Evolutionary conservation across 2,329 filamentous ascomycete genomes (phyloP).

Genomic region (Diaporthe capsici): DNA sequence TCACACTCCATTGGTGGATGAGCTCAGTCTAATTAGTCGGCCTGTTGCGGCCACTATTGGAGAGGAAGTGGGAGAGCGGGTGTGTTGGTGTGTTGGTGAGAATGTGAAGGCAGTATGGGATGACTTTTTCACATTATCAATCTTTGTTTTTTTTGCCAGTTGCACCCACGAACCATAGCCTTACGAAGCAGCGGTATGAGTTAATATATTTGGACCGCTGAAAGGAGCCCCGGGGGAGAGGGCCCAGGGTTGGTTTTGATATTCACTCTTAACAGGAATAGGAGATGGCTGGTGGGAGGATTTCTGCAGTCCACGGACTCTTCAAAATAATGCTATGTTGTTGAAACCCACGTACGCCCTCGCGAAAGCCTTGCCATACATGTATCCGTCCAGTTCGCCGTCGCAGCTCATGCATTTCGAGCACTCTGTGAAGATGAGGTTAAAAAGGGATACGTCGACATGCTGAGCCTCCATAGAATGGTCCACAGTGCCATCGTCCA

Average conservation of each 20-base stretch:
- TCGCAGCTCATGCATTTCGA: neutral
- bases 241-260: neutral
- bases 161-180: neutral
- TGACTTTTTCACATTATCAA: neutral
- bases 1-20: neutral
- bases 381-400: neutral
- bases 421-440: neutral
- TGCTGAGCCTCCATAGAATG: too few species aligned
- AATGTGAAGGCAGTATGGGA: neutral
- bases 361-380: neutral
- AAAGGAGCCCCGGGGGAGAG: neutral
- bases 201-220: neutral
- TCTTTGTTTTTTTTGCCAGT: neutral
- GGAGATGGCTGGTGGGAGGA: neutral
- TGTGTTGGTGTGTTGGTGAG: neutral
- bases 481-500: neutral
- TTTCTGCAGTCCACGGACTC: neutral
- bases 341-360: neutral
- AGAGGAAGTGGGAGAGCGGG: neutral
- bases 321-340: neutral
- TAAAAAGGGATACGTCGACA: neutral
- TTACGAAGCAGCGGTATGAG: neutral
- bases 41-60: neutral
- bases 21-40: neutral
- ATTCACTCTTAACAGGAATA: neutral